Evolutionary conservation across 139 green algal species (phyloP), one percentile per base, ranked within the genome.

Genomic region (Trebouxia sp.): DNA sequence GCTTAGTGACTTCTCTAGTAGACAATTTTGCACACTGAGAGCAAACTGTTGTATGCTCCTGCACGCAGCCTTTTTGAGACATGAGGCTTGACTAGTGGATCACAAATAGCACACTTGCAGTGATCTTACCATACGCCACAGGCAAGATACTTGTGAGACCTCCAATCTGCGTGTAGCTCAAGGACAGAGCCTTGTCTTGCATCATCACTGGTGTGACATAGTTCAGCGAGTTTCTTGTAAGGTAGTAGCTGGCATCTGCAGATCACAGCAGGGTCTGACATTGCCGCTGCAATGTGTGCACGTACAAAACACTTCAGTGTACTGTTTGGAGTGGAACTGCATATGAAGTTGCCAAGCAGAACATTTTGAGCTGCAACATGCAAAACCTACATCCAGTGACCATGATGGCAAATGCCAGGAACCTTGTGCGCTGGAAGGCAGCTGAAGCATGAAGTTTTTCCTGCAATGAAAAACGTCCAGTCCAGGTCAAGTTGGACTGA

Each of bases 71-170:
- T n/a, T n/a, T n/a, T n/a, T n/a, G n/a, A n/a, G n/a, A n/a, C n/a
- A n/a, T n/a, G n/a, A n/a, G n/a, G n/a, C n/a, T n/a, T n/a, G n/a
- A n/a, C n/a, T n/a, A n/a, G n/a, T n/a, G n/a, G n/a, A n/a, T n/a
- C n/a, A n/a, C n/a, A n/a, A n/a, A n/a, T n/a, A n/a, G n/a, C n/a
- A n/a, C n/a, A n/a, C n/a, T n/a, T n/a, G n/a, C n/a, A n/a, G n/a
- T n/a, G 20, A 11, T 39, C 81, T 83, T 53, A 56, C 86, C 90
- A 78, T 98, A 98, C 3, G 88, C 91, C 38, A 98, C 94, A 41
- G 96, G 95, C 88, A 98, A 96, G 81, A 98, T 96, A 80, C 89
- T 96, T 0, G 95, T 98, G 83, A 99, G 92, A 32, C 92, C 92
- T 22, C 95, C 96, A 53, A 99, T 92, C 43, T 94, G 76, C 1